These are phyloP conservation scores for Arachis stenosperma DNA, from an alignment of 306 rosid genomes.

Conservation along the genomic window DNA sequence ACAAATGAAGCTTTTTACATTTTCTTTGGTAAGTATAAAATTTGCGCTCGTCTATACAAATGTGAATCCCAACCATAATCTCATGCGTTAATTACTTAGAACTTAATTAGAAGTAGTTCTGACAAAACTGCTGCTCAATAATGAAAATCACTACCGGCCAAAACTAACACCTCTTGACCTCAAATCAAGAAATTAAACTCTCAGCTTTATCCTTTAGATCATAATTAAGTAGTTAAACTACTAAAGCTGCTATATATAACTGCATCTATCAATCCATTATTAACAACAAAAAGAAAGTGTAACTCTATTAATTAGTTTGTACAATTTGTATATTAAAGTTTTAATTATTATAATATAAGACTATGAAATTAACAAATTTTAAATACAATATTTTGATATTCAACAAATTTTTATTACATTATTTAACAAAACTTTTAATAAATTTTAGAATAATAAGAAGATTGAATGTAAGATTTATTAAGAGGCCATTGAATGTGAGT, in stretches of 20 bases:
- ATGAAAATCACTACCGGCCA: not conserved
- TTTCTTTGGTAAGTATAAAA: not conserved
- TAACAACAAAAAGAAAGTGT: not conserved
- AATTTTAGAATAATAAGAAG: no score
- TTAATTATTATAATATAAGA: no score
- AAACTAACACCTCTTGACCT: not conserved
- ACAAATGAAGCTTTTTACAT: not conserved
- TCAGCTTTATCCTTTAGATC: not conserved
- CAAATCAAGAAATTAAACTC: not conserved
- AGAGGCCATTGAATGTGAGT: no score
- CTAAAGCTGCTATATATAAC: no score
- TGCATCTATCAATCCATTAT: not conserved
- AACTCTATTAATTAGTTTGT: not conserved
- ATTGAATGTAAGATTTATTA: no score
- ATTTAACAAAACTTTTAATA: no score
- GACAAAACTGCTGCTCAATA: not conserved
- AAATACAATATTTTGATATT: no score
- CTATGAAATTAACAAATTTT: no score
- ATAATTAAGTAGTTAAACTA: not conserved
- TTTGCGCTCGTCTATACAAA: not conserved
- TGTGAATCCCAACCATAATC: not conserved
- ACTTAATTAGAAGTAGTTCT: not conserved
- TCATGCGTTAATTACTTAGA: not conserved
- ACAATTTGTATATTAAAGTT: not conserved
- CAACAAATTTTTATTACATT: no score